phyloP scores from a whole-genome alignment of 768 basidiomycete genomes.

The Paxillus involutus region DNA sequence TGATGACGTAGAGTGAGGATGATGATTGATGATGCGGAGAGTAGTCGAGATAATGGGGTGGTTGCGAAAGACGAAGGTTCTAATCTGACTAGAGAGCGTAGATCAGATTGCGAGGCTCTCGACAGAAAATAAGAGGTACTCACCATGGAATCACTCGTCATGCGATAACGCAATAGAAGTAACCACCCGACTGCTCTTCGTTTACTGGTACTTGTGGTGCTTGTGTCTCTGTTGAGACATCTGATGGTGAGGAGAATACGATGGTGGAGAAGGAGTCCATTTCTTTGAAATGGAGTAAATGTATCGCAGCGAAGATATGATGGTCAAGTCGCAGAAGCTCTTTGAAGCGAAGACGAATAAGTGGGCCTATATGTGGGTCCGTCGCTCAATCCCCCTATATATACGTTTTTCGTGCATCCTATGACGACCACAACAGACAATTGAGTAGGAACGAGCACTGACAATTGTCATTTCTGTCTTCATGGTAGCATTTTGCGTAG shows the following conservation, averaged over 20 bases:
- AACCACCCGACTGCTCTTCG: not conserved
- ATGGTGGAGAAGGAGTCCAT: conserved; percentile 20
- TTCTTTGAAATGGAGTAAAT: not conserved
- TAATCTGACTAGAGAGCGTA: not conserved
- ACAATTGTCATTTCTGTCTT: conserved; percentile 3
- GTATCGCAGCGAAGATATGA: conserved; percentile 7
- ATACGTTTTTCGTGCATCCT: conserved; percentile 7
- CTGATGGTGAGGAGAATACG: not conserved
- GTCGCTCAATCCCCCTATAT: conserved; percentile 6
- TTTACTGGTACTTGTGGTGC: conserved; percentile 13
- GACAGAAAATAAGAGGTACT: not conserved
- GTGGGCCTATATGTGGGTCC: conserved; percentile 1
- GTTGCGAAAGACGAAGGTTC: not conserved
- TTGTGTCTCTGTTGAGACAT: not conserved
- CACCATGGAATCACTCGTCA: conserved; percentile 16
- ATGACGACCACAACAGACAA: conserved; percentile 13
- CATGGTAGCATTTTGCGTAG: conserved; percentile 1
- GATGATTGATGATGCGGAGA: not conserved
- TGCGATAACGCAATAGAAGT: conserved; percentile 15
- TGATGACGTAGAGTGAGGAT: not conserved
- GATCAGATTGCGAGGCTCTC: not conserved
- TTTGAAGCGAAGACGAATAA: conserved; percentile 7
- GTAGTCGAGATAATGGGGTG: not conserved
- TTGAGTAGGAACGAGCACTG: not conserved
- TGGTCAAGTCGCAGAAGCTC: not conserved